Conservation (phyloP, 2,329 filamentous ascomycete species). For the Colletotrichum sansevieriae region DNA sequence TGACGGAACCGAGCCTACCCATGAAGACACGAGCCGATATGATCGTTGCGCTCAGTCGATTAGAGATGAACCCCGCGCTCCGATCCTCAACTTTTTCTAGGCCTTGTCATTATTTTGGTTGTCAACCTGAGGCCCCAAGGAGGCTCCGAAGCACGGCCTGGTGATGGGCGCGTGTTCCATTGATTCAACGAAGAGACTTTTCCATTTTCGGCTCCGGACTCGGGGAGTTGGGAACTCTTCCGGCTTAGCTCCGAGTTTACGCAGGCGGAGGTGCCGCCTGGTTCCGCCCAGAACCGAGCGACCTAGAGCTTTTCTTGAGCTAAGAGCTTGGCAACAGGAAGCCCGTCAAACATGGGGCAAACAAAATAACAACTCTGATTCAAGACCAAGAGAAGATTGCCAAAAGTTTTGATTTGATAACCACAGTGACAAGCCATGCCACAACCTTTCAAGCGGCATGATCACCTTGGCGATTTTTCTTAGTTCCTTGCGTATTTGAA, state of each 20-base stretch:
- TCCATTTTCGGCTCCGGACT: neutral
- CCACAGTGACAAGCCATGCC: neutral
- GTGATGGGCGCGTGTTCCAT: neutral
- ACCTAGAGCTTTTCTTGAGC: too few species aligned
- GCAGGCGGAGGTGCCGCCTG: too few species aligned
- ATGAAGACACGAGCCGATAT: neutral
- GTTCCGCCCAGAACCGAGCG: too few species aligned
- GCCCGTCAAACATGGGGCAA: too few species aligned
- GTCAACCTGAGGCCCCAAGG: neutral
- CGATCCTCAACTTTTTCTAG: neutral
- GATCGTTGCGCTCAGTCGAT: neutral
- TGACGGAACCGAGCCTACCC: neutral
- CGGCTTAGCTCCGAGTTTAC: neutral
- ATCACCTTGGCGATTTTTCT: too few species aligned
- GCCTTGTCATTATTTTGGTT: constrained; percentile 4
- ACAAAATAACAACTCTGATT: neutral
- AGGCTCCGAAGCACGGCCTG: neutral
- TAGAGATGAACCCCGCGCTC: constrained; percentile 8
- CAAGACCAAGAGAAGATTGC: constrained; percentile 3
- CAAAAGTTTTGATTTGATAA: constrained; percentile 5
- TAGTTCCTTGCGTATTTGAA: neutral
- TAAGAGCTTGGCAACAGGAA: too few species aligned
- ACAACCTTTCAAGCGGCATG: neutral
- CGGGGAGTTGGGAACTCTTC: neutral
- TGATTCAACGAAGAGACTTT: neutral